Evolutionary conservation across 208 protist species (phyloP).

Genomic region (Borovskyia barvae): DNA sequence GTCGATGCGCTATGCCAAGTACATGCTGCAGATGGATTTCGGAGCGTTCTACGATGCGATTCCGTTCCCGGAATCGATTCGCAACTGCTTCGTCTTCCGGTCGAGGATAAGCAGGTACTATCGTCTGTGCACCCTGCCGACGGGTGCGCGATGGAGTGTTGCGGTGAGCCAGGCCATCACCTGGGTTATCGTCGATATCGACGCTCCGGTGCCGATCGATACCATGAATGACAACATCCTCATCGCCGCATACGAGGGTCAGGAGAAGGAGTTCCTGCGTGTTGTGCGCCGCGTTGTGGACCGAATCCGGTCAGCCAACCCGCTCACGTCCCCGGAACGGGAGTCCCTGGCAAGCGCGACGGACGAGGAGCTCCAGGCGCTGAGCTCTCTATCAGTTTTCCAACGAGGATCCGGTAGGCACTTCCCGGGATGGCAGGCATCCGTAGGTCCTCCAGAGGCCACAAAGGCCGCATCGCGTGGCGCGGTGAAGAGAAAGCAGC

Average conservation of each 20-base stretch:
- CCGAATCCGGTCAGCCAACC: conserved; percentile 13
- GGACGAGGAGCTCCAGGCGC: conserved; percentile 12
- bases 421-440: too few relatives aligned
- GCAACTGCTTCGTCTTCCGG: background rate
- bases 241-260: background rate
- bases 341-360: background rate
- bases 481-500: too few relatives aligned
- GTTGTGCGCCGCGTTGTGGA: background rate
- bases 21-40: background rate
- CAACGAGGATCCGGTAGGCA: too few relatives aligned
- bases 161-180: background rate
- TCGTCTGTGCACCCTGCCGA: background rate
- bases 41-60: background rate
- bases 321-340: conserved; percentile 8
- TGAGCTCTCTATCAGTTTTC: too few relatives aligned
- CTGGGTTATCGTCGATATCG: background rate
- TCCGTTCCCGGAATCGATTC: background rate
- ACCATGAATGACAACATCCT: conserved; percentile 1
- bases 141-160: conserved; percentile 1
- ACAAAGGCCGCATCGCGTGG: too few relatives aligned
- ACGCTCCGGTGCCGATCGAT: background rate
- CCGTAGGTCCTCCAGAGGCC: too few relatives aligned
- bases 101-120: background rate
- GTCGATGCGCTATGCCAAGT: background rate
- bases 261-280: background rate